Conservation (phyloP, 2,329 filamentous ascomycete genomes). For the Stylonectria norvegica region DNA sequence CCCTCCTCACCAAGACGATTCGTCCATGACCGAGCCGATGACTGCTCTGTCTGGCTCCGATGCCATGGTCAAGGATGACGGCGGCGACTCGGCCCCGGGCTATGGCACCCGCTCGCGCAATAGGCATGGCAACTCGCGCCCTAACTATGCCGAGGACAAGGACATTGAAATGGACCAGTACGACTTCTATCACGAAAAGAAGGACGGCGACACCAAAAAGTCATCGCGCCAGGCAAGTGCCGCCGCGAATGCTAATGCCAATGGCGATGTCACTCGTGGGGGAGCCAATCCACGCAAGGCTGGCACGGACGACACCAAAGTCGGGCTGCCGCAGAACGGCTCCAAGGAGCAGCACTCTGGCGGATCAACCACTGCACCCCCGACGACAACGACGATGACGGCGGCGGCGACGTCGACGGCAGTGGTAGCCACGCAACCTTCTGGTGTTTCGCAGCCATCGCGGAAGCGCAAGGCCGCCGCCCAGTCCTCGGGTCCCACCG, state of each 20-base stretch:
- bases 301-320: constrained; percentile 39
- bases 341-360: constrained; percentile 34
- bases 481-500: constrained; percentile 24
- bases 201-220: constrained; percentile 57
- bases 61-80: constrained; percentile 46
- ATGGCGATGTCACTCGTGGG: constrained; percentile 26
- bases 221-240: constrained; percentile 45
- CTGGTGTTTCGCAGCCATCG: constrained; percentile 47
- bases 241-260: constrained; percentile 35
- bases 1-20: constrained; percentile 33
- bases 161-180: constrained; percentile 85
- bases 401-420: too few relatives aligned
- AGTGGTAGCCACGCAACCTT: too few relatives aligned
- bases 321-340: constrained; percentile 32
- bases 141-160: constrained; percentile 93
- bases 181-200: constrained; percentile 60
- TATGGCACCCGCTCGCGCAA: constrained; percentile 96
- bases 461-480: constrained; percentile 82
- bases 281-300: constrained; percentile 41
- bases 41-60: constrained; percentile 48
- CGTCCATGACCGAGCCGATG: constrained; percentile 39
- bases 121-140: constrained; percentile 71
- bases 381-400: too few relatives aligned
- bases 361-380: constrained; percentile 26
- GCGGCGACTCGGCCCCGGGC: constrained; percentile 56